Percentiles rank a stretch among this genome's conserved stretches.
These are phyloP conservation scores for Colletotrichum karsti DNA, from an alignment of 2,329 filamentous ascomycete species.

Conservation along the genomic window DNA sequence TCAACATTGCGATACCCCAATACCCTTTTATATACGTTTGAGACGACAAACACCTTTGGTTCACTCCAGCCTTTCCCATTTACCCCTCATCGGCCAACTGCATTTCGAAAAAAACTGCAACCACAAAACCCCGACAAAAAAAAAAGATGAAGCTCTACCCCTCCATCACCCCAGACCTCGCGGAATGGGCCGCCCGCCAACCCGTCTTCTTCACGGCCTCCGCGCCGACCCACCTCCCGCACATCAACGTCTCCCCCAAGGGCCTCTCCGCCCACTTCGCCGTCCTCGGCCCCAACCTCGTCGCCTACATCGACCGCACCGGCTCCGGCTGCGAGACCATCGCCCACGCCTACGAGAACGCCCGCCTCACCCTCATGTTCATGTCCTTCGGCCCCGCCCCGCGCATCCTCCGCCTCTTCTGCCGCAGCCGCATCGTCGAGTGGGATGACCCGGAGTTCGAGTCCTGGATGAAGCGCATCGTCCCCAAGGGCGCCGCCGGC, in stretches of 20 bases:
- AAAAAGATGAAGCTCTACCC: slow-evolving; percentile 66
- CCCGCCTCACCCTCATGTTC: slow-evolving; percentile 79
- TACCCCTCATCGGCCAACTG: background rate
- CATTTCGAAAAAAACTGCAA: background rate
- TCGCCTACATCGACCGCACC: slow-evolving; percentile 77
- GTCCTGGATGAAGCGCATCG: slow-evolving; percentile 53
- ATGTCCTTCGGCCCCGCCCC: slow-evolving; percentile 69
- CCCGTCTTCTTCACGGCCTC: slow-evolving; percentile 81
- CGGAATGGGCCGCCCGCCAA: slow-evolving; percentile 71
- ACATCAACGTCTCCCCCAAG: slow-evolving; percentile 83
- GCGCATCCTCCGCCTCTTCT: slow-evolving; percentile 72
- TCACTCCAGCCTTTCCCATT: background rate
- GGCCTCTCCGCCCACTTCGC: slow-evolving; percentile 71
- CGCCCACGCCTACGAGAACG: slow-evolving; percentile 79
- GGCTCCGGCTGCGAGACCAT: slow-evolving; percentile 82
- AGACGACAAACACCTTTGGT: slow-evolving; percentile 2
- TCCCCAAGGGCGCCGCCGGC: slow-evolving; percentile 39
- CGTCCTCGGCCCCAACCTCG: slow-evolving; percentile 65
- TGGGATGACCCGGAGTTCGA: slow-evolving; percentile 61
- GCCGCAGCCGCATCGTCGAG: slow-evolving; percentile 66
- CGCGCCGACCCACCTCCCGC: slow-evolving; percentile 71
- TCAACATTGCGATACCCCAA: slow-evolving; percentile 20
- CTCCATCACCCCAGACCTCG: slow-evolving; percentile 62
- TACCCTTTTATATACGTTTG: slow-evolving; percentile 19
- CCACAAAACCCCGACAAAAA: background rate